Evolutionary conservation across 1,284 basidiomycete genomes (phyloP).

Genomic region (Naganishia albida): DNA sequence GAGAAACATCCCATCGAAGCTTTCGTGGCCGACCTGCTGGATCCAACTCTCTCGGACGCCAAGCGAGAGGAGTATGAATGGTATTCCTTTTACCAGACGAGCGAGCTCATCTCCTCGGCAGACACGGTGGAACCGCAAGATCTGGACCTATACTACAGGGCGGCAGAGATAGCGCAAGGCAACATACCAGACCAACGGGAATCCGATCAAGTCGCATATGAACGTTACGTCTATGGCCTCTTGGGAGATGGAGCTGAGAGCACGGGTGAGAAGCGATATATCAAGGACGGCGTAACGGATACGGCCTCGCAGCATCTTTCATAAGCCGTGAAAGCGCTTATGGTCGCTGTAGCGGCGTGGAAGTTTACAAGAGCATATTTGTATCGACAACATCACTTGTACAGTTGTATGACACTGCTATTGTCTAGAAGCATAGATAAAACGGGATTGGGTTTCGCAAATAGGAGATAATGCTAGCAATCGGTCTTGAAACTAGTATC

Average conservation of each 20-base stretch:
- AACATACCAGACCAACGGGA: conserved; percentile 32
- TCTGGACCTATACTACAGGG: conserved; percentile 51
- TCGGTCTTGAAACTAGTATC: too few species aligned
- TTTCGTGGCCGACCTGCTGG: conserved; percentile 65
- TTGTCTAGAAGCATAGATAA: too few species aligned
- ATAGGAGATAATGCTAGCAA: too few species aligned
- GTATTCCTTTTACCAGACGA: conserved; percentile 57
- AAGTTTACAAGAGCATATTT: neutral
- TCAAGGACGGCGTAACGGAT: neutral
- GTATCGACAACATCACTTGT: neutral
- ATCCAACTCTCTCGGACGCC: conserved; percentile 64
- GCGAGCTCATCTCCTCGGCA: conserved; percentile 45
- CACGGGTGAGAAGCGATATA: conserved; percentile 2
- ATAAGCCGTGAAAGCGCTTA: too few species aligned
- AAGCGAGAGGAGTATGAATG: conserved; percentile 79
- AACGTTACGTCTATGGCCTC: conserved; percentile 18
- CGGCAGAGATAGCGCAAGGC: conserved; percentile 47
- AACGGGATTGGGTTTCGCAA: too few species aligned
- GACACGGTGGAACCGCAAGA: conserved; percentile 54
- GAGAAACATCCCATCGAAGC: conserved; percentile 58
- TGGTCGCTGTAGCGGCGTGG: too few species aligned
- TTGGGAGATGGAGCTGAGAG: neutral
- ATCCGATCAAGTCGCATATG: conserved; percentile 21
- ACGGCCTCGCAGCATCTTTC: neutral
- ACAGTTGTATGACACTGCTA: neutral